Evolutionary conservation across 345 rosid species (phyloP).

Genomic region (Populus davidiana): DNA sequence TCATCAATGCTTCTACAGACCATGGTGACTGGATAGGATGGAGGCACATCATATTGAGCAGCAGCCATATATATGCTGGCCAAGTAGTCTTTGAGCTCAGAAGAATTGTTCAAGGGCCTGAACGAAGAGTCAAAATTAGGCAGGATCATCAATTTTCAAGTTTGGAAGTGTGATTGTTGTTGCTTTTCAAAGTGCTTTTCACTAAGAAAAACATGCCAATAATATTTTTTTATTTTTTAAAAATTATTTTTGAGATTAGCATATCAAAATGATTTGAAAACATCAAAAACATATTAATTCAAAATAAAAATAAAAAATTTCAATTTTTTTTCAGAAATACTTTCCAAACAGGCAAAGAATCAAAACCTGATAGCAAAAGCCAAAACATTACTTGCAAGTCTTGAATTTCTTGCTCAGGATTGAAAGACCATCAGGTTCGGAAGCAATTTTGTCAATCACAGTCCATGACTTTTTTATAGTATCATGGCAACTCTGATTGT

Average conservation of each 20-base stretch:
- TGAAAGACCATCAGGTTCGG: conserved; percentile 22
- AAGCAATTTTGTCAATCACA: conserved; percentile 26
- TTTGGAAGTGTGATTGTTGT: too few relatives aligned
- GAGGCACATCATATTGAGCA: conserved; percentile 33
- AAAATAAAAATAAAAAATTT: too few relatives aligned
- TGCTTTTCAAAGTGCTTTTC: too few relatives aligned
- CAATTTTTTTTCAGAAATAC: too few relatives aligned
- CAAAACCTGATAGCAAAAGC: neutral
- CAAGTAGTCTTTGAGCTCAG: conserved; percentile 2
- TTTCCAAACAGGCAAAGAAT: too few relatives aligned
- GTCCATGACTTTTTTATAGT: conserved; percentile 30
- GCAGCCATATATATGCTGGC: accelerated
- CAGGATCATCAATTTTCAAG: neutral
- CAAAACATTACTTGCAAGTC: conserved; percentile 28
- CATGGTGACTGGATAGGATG: conserved; percentile 15
- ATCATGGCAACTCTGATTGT: conserved; percentile 30
- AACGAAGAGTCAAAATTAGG: neutral
- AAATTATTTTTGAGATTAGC: too few relatives aligned
- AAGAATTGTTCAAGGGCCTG: neutral
- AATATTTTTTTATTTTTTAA: too few relatives aligned
- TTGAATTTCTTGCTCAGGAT: conserved; percentile 30
- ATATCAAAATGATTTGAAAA: too few relatives aligned
- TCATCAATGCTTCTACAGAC: conserved; percentile 30
- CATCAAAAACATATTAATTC: too few relatives aligned
- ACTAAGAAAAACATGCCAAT: too few relatives aligned